phyloP scores from a whole-genome alignment of 805 yeast species.

The Trichomonascus vanleenenianus region DNA sequence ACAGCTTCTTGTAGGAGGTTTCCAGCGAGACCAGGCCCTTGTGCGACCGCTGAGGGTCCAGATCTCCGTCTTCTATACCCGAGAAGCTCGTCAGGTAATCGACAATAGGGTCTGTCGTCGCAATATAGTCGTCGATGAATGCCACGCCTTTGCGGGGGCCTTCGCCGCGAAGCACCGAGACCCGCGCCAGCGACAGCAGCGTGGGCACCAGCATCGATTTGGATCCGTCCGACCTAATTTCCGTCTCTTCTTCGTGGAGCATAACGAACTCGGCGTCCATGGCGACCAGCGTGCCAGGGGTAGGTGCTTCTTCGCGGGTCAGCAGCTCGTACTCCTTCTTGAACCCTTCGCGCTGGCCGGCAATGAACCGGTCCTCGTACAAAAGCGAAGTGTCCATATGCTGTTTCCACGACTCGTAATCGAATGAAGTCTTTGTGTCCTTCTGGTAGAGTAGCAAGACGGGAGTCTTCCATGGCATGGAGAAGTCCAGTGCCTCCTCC shows the following conservation, averaged over 20 bases:
- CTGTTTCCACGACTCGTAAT: conserved; percentile 40
- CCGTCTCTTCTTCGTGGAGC: conserved; percentile 68
- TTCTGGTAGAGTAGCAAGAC: conserved; percentile 60
- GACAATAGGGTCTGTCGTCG: conserved; percentile 54
- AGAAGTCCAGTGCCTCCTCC: conserved; percentile 67
- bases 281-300: conserved; percentile 71
- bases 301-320: conserved; percentile 63
- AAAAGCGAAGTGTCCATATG: conserved; percentile 56
- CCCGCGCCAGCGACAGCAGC: conserved; percentile 72
- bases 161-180: conserved; percentile 66
- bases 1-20: conserved; percentile 77
- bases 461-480: conserved; percentile 78
- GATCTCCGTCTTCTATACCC: conserved; percentile 91
- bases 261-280: conserved; percentile 96
- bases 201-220: conserved; percentile 68
- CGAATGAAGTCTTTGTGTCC: conserved; percentile 28
- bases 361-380: conserved; percentile 67
- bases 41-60: conserved; percentile 58
- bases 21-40: conserved; percentile 71
- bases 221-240: conserved; percentile 65
- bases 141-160: conserved; percentile 65
- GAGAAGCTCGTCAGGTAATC: conserved; percentile 87
- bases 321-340: conserved; percentile 61
- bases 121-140: conserved; percentile 88
- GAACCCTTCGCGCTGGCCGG: conserved; percentile 51